phyloP scores from a whole-genome alignment of 495 filamentous ascomycete genomes.

The Penicillium desertorum region DNA sequence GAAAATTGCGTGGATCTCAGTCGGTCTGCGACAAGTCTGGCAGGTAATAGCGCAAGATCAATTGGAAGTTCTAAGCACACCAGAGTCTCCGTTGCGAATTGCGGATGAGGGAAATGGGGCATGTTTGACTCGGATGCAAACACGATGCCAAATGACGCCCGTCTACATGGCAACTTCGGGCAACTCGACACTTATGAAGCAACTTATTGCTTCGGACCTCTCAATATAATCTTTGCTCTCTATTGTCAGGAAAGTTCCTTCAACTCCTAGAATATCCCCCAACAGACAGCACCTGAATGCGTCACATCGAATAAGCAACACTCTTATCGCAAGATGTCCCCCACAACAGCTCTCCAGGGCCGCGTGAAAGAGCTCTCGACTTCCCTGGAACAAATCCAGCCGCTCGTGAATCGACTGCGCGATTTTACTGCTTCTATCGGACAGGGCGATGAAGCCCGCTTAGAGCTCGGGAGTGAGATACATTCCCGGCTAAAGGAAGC shows the following conservation, averaged over 20 bases:
- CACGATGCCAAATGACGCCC: slow-evolving; percentile 21
- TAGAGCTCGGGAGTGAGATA: slow-evolving; percentile 82
- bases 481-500: slow-evolving; percentile 78
- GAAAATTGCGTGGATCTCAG: background rate
- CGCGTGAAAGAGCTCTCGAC: slow-evolving; percentile 69
- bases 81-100: slow-evolving; percentile 8
- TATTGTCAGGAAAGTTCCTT: background rate
- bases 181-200: background rate
- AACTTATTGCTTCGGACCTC: background rate
- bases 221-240: background rate
- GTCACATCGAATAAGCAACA: background rate
- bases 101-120: slow-evolving; percentile 17
- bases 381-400: slow-evolving; percentile 62
- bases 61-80: slow-evolving; percentile 6
- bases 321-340: slow-evolving; percentile 46
- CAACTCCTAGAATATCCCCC: background rate
- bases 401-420: slow-evolving; percentile 72
- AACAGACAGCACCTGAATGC: background rate
- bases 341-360: slow-evolving; percentile 57
- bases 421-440: slow-evolving; percentile 63
- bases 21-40: background rate
- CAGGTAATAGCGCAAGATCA: slow-evolving; percentile 5
- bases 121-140: slow-evolving; percentile 46
- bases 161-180: slow-evolving; percentile 22
- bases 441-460: slow-evolving; percentile 61